Evolutionary conservation across 805 yeast genomes (phyloP), one percentile per base, ranked within the genome.

Genomic region (Alloascoidea africana): DNA sequence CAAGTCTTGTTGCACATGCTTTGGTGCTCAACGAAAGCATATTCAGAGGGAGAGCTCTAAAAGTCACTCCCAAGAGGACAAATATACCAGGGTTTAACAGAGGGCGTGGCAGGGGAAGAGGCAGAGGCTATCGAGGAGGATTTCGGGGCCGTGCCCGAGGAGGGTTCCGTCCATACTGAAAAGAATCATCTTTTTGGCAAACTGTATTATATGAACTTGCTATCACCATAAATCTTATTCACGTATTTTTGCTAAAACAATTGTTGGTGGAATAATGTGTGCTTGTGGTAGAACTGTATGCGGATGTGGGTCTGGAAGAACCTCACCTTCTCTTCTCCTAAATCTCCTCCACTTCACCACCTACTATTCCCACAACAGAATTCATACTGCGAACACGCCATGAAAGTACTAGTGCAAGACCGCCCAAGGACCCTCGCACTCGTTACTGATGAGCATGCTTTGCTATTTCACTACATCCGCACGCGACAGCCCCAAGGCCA

Each of bases 41-140:
- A 17, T 76, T 85, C 51, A 65, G 73, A 46, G 87, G 80, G 16
- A 66, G 94, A 41, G 70, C 68, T 42, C 61, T 85, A 47, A 82
- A 78, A 53, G 91, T 85, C 19, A 62, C 66, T 27, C 76, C 82
- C 14, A 84, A 84, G 54, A 67, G 94, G 49, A 83, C 94, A 2
- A 84, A 85, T 47, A 56, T 83, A 15, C 94, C 93, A 2, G 89
- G 89, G 1, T 62, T 75, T 49, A 50, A 58, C 27, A 60, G 67
- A 18, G 58, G 66, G 5, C 44, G 60, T 38, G 68, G 76, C 6
- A 54, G 76, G 4, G 68, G 73, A 2, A 54, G 76, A 17, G 50
- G 65, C 16, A 44, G 62, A 33, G 50, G 47, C 6, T 51, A 57
- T 37, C 41, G 62, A 36, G 64, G 66, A 1, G 56, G 60, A 2